Percentiles rank a stretch among this genome's conserved stretches.
These are phyloP conservation scores for Psilocybe azurescens DNA, from an alignment of 768 basidiomycete genomes.

Conservation along the genomic window DNA sequence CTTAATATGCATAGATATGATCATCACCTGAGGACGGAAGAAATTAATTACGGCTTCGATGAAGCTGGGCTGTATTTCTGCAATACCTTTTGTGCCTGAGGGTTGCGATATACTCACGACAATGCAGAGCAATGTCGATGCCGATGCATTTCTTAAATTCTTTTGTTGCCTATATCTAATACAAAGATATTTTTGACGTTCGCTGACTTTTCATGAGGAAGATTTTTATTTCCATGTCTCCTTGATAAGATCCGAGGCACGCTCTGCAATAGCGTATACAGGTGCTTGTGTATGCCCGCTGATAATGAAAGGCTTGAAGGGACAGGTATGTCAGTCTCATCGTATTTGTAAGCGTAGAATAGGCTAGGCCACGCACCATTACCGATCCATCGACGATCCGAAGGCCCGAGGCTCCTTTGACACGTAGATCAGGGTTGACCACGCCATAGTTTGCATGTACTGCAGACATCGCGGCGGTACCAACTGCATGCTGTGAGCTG, in stretches of 20 bases:
- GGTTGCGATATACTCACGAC: too few species aligned
- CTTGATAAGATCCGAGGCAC: neutral
- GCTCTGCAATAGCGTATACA: neutral
- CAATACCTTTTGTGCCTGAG: too few species aligned
- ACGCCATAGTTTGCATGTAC: neutral
- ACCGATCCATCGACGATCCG: neutral
- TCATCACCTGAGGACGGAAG: too few species aligned
- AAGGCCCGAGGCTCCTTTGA: neutral
- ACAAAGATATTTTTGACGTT: too few species aligned
- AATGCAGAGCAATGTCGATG: too few species aligned
- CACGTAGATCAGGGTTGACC: conserved; percentile 1
- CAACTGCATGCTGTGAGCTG: neutral
- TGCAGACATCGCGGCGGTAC: conserved; percentile 1
- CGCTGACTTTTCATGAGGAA: neutral
- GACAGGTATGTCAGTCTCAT: neutral
- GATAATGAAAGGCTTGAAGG: neutral
- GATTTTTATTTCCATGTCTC: neutral
- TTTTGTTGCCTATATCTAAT: too few species aligned
- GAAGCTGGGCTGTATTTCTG: too few species aligned
- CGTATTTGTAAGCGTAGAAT: neutral
- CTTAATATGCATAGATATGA: neutral
- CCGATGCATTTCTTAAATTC: too few species aligned
- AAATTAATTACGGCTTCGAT: too few species aligned
- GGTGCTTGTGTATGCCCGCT: neutral
- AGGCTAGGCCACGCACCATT: neutral